Conservation (phyloP, 805 yeast genomes). For the Diddensiella santjacobensis region DNA sequence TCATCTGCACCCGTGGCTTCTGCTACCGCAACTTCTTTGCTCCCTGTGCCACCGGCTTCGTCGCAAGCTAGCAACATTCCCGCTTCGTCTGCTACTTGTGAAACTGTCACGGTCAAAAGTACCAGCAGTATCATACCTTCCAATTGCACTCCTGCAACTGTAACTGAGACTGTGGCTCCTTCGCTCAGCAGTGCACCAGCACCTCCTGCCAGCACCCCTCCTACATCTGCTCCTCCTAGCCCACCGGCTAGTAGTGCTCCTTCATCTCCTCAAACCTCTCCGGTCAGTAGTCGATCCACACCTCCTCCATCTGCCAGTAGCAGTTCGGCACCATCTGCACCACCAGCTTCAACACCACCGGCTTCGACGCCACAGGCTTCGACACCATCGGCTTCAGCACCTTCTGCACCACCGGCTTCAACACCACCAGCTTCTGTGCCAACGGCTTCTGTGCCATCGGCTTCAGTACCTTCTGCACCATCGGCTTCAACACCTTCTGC, state of each 20-base stretch:
- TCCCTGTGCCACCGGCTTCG: too few relatives aligned
- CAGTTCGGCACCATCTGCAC: neutral
- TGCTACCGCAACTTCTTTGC: neutral
- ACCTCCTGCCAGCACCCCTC: neutral
- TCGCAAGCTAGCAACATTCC: too few relatives aligned
- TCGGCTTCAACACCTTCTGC: neutral
- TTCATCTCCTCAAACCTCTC: too few relatives aligned
- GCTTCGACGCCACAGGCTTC: too few relatives aligned
- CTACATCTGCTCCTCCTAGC: neutral
- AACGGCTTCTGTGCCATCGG: constrained; percentile 1
- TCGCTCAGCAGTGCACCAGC: neutral
- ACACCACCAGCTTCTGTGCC: neutral
- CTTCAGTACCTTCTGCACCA: constrained; percentile 1
- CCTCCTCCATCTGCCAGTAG: neutral
- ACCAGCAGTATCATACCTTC: neutral
- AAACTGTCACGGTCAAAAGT: neutral
- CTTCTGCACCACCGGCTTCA: neutral
- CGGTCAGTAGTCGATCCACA: neutral
- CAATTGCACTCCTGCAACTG: neutral
- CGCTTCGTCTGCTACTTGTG: constrained; percentile 1
- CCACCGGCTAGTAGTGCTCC: too few relatives aligned
- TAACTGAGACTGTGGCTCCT: constrained; percentile 1
- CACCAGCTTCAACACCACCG: too few relatives aligned
- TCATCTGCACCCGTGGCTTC: constrained; percentile 1
- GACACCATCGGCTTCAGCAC: too few relatives aligned